Conservation (phyloP, 1,284 basidiomycete species). For the Melampsora larici-populina region DNA sequence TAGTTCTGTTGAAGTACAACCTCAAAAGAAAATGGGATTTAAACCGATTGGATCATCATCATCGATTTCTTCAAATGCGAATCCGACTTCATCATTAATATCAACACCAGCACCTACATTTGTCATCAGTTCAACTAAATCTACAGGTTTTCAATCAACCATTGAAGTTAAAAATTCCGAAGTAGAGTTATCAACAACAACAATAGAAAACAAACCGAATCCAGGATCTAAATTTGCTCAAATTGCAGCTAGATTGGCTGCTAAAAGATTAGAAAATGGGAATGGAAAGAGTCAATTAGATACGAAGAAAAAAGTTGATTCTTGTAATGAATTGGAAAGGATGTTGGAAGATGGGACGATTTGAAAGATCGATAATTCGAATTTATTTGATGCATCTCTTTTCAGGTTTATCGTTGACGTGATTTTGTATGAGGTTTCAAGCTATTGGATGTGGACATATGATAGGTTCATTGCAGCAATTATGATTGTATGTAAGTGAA, state of each 20-base stretch:
- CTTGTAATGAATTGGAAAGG: slow-evolving; percentile 34
- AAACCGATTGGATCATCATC: slow-evolving; percentile 19
- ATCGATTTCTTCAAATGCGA: neutral
- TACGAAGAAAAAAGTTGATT: neutral
- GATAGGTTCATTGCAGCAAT: too few relatives aligned
- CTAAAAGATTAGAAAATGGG: slow-evolving; percentile 10
- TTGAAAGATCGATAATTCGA: too few relatives aligned
- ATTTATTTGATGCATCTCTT: too few relatives aligned
- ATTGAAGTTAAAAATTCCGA: neutral
- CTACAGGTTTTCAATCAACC: slow-evolving; percentile 15
- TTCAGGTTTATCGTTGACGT: too few relatives aligned
- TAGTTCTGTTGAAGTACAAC: neutral
- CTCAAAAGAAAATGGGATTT: slow-evolving; percentile 1
- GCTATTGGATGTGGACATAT: too few relatives aligned
- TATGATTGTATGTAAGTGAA: too few relatives aligned
- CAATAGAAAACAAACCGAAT: neutral
- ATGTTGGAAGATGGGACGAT: slow-evolving; percentile 25
- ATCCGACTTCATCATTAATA: neutral
- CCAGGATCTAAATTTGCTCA: slow-evolving; percentile 36
- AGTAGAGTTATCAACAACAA: slow-evolving; percentile 1
- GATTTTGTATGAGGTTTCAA: too few relatives aligned
- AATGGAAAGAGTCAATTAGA: neutral
- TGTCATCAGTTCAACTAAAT: slow-evolving; percentile 10
- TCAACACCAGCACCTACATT: slow-evolving; percentile 16
- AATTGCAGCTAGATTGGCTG: slow-evolving; percentile 39